Base-by-base conservation (phyloP, 2,329 filamentous ascomycete species). In the Ophiosphaerella herpotricha region DNA sequence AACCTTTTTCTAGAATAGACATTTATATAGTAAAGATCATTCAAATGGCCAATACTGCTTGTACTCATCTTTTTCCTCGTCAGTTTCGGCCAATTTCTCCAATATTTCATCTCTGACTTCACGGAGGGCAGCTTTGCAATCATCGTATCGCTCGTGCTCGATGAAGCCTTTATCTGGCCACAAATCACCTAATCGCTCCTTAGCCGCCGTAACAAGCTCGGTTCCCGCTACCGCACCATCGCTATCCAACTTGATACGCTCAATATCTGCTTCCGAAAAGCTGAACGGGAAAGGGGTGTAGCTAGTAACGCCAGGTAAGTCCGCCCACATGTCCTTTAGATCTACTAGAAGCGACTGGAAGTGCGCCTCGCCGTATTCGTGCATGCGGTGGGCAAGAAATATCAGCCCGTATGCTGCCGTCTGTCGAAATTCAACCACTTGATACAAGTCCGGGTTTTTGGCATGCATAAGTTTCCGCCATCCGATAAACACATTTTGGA, bases 301-400 rank as follows among this genome's bases (percentile, higher is more conserved):
- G 21, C 34, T 37, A 4, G 18, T 38, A 31, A 47, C 49, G 29
- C 5, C 44, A 18, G 49, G 49, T 31, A 49, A 26, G 18, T 46
- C 42, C 21, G 37, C 24, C 37, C 50, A 53, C n/a, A 36, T 46
- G 21, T 49, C 38, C 46, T 53, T 46, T 9, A 53, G 42, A 35
- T 53, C 46, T 3, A 53, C 39, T 6, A 52, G 35, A 48, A 48
- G 44, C 35, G 45, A 52, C 9, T 44, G 33, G 35, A 55, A 55
- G 23, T 55, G 53, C 32, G 46, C 46, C 36, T 55, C 53, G 37
- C 49, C 53, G 31, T 49, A 52, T 39, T 52, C 48, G 37, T 50
- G 52, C 21, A 55, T 46, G 7, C 53, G 41, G 23, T 47, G 45
- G 7, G 49, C 48, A 44, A 55, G 48, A 40, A 47, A 47, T 46